Evolutionary conservation across 2,329 filamentous ascomycete genomes (phyloP).

Genomic region (Colletotrichum horii): DNA sequence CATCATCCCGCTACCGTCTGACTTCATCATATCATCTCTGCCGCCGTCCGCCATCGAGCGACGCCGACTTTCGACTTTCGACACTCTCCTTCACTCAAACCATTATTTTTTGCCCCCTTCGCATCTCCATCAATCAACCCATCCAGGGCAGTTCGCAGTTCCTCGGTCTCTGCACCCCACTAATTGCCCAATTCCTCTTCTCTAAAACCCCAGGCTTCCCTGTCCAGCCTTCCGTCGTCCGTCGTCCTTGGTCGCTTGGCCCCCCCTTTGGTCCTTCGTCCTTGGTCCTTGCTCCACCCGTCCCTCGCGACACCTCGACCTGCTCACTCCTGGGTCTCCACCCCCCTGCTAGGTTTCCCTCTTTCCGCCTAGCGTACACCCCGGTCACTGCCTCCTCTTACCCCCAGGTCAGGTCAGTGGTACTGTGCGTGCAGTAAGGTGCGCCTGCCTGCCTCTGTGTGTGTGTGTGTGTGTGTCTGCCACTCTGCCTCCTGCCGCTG

Average conservation of each 20-base stretch:
- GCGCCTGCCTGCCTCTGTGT: not conserved
- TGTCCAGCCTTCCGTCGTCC: not conserved
- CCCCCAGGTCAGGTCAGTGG: not conserved
- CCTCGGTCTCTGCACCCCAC: not conserved
- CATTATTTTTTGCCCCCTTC: not conserved
- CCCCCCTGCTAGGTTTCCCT: not conserved
- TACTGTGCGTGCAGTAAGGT: not conserved
- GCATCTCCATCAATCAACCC: not conserved
- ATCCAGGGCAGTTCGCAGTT: not conserved
- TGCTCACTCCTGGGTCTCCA: not conserved
- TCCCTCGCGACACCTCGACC: not conserved
- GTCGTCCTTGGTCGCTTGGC: not conserved
- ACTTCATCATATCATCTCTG: not conserved
- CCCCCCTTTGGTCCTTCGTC: conserved; percentile 1
- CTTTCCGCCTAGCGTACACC: conserved; percentile 1
- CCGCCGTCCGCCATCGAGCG: not conserved
- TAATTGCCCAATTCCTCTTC: not conserved
- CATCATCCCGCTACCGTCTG: not conserved
- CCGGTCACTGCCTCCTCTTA: not conserved
- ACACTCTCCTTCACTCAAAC: not conserved
- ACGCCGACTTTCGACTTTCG: not conserved
- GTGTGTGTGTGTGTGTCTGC: not conserved
- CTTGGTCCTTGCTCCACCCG: conserved; percentile 5
- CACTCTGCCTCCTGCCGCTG: not conserved
- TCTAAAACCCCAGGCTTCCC: not conserved